These are phyloP conservation scores for Tetracladium maxilliforme DNA, from an alignment of 2,329 filamentous ascomycete genomes.

Conservation along the genomic window DNA sequence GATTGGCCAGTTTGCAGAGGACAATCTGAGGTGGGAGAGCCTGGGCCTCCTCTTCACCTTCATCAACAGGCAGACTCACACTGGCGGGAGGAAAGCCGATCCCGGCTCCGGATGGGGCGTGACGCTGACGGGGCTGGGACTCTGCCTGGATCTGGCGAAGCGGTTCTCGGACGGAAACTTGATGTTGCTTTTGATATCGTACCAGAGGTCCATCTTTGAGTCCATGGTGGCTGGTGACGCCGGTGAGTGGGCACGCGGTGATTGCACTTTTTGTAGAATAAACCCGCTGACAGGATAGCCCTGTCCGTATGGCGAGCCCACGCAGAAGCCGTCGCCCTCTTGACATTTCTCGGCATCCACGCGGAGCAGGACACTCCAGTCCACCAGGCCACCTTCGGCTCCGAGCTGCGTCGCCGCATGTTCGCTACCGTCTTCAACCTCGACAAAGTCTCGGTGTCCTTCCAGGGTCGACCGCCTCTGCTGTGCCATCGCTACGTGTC, in stretches of 20 bases:
- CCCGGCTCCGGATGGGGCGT: too few species aligned
- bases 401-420: conserved; percentile 19
- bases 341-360: conserved; percentile 6
- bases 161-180: too few species aligned
- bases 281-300: too few species aligned
- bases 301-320: conserved; percentile 7
- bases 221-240: too few species aligned
- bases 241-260: too few species aligned
- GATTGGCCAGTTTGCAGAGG: conserved; percentile 10
- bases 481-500: conserved; percentile 35
- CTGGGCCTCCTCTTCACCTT: conserved; percentile 12
- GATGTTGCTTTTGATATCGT: too few species aligned
- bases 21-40: conserved; percentile 15
- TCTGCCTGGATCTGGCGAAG: too few species aligned
- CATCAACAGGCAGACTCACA: conserved; percentile 10
- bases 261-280: too few species aligned
- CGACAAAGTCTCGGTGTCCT: conserved; percentile 35
- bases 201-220: too few species aligned
- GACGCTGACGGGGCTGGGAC: too few species aligned
- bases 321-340: conserved; percentile 6
- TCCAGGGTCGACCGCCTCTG: conserved; percentile 37
- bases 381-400: too few species aligned
- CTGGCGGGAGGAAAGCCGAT: conserved; percentile 5
- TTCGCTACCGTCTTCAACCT: conserved; percentile 21
- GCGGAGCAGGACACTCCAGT: conserved; percentile 5